Evolutionary conservation across 176 grass and related monocot species (phyloP).

Genomic region (Eragrostis nindensis): DNA sequence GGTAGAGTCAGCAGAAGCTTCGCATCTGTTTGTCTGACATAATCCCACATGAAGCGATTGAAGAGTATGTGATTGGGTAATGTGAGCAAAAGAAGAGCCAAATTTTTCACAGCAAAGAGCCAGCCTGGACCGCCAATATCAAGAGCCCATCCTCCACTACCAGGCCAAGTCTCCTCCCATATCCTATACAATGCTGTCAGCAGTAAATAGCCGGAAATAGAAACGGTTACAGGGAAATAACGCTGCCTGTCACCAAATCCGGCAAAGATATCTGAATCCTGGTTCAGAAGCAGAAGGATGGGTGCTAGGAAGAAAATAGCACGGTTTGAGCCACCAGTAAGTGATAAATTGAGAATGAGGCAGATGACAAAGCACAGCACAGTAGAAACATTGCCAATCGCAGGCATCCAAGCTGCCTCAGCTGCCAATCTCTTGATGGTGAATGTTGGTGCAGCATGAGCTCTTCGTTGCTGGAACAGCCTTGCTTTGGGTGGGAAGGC

Average conservation of each 20-base stretch:
- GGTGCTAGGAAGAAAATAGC: conserved; percentile 96
- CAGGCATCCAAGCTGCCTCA: conserved; percentile 99
- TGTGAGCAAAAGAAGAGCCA: conserved; percentile 78
- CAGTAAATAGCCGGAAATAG: conserved; percentile 79
- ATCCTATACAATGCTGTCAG: conserved; percentile 82
- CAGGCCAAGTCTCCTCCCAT: conserved; percentile 86
- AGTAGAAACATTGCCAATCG: conserved; percentile 87
- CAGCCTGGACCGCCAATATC: conserved; percentile 82
- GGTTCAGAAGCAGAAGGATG: conserved; percentile 91
- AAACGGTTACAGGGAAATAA: conserved; percentile 85
- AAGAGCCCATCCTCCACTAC: conserved; percentile 70
- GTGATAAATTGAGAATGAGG: conserved; percentile 77
- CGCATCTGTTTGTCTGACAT: conserved; percentile 86
- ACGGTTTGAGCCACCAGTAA: conserved; percentile 90
- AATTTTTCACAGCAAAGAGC: conserved; percentile 89
- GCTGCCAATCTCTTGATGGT: conserved; percentile 97
- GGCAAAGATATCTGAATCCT: conserved; percentile 93
- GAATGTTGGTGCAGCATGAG: conserved; percentile 72
- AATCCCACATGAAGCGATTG: conserved; percentile 99
- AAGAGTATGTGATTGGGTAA: conserved; percentile 98
- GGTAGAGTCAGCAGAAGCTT: conserved; percentile 90
- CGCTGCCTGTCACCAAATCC: conserved; percentile 96
- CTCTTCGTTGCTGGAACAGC: conserved; percentile 86
- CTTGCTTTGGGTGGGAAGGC: conserved; percentile 80
- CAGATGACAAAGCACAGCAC: conserved; percentile 89